phyloP scores from a whole-genome alignment of 2,329 filamentous ascomycete species.

The Davidsoniella australis region DNA sequence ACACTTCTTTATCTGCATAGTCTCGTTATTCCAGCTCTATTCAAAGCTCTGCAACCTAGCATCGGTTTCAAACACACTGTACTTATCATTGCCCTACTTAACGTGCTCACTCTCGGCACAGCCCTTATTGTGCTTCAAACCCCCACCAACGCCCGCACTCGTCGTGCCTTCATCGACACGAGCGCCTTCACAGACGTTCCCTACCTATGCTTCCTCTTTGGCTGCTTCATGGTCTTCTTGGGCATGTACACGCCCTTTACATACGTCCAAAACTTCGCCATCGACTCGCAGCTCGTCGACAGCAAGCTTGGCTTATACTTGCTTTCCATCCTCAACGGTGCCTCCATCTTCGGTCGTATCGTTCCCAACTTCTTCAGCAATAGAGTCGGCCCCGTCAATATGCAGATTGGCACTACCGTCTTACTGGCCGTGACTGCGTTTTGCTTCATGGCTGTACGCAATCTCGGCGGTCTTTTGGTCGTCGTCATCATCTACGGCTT shows the following conservation, averaged over 20 bases:
- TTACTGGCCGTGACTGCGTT: conserved; percentile 21
- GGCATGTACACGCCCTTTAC: conserved; percentile 26
- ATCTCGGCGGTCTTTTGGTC: conserved; percentile 22
- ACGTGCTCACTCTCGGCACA: conserved; percentile 19
- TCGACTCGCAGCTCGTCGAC: conserved; percentile 19
- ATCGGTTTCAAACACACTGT: conserved; percentile 22
- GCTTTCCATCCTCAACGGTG: conserved; percentile 33
- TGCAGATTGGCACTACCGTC: conserved; percentile 21
- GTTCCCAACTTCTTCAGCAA: conserved; percentile 28
- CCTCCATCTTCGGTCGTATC: conserved; percentile 31
- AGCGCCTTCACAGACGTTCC: conserved; percentile 18
- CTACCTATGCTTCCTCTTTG: conserved; percentile 19
- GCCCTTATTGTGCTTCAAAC: conserved; percentile 18
- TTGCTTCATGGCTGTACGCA: conserved; percentile 24
- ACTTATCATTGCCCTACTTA: conserved; percentile 21
- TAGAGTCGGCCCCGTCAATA: conserved; percentile 24
- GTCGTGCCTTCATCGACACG: conserved; percentile 18
- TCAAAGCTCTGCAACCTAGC: conserved; percentile 18
- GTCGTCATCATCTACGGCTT: conserved; percentile 31
- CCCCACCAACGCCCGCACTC: conserved; percentile 13
- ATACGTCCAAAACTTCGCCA: conserved; percentile 28
- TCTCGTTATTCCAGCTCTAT: conserved; percentile 23
- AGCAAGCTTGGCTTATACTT: conserved; percentile 26
- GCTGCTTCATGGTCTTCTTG: conserved; percentile 21
- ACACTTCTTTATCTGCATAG: conserved; percentile 4